Conservation (phyloP, 169 alveolate species). For the Plasmodium fragile region DNA sequence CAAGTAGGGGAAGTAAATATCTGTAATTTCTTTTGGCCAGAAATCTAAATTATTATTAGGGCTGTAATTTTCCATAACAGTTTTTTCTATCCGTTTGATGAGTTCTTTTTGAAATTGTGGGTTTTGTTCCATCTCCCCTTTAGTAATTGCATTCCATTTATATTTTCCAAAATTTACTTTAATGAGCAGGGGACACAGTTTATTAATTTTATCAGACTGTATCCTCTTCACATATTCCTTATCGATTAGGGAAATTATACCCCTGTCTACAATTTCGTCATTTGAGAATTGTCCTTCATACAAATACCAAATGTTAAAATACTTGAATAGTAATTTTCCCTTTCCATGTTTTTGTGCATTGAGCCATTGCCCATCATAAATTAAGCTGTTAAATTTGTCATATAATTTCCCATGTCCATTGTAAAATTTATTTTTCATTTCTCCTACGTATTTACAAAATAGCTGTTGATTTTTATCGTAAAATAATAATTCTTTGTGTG, state of each 20-base stretch:
- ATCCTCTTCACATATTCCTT: slow-evolving; percentile 69
- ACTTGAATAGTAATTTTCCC: slow-evolving; percentile 65
- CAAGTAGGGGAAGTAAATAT: slow-evolving; percentile 62
- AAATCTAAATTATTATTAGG: slow-evolving; percentile 67
- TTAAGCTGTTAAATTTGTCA: slow-evolving; percentile 72
- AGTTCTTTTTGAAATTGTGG: neutral
- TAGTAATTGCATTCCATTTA: neutral
- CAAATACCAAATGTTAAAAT: slow-evolving; percentile 74
- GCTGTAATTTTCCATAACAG: slow-evolving; percentile 28
- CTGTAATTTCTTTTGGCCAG: slow-evolving; percentile 68
- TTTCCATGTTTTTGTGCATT: slow-evolving; percentile 68
- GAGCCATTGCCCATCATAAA: slow-evolving; percentile 73
- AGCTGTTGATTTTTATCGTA: slow-evolving; percentile 44
- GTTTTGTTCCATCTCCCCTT: neutral
- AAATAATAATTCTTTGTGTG: slow-evolving; percentile 65
- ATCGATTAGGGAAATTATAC: slow-evolving; percentile 67
- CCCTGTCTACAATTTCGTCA: slow-evolving; percentile 69
- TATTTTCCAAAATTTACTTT: slow-evolving; percentile 42
- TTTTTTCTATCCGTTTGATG: slow-evolving; percentile 9
- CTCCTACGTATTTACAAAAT: slow-evolving; percentile 71
- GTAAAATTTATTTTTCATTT: slow-evolving; percentile 58
- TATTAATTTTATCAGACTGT: slow-evolving; percentile 46
- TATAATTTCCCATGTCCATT: slow-evolving; percentile 71
- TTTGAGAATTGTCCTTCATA: slow-evolving; percentile 70
- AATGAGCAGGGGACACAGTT: slow-evolving; percentile 73